A percentile compares a stretch with the other conserved stretches of the same genome.
These are phyloP conservation scores for Tephrocybe sp. DNA, from an alignment of 768 basidiomycete genomes.

Conservation along the genomic window DNA sequence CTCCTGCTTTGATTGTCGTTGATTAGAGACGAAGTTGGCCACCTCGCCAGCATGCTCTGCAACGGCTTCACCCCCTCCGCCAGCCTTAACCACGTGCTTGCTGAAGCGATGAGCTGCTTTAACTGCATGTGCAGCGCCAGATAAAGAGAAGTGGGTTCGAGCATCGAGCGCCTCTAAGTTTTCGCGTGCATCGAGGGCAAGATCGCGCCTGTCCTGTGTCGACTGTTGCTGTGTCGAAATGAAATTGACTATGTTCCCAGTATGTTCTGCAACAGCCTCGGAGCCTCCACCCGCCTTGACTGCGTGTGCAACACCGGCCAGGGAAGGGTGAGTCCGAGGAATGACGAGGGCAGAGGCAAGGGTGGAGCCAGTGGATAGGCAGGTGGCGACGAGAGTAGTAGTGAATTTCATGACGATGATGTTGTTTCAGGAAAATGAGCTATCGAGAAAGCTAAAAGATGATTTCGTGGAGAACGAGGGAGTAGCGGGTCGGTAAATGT, in stretches of 20 bases:
- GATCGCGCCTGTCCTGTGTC: not conserved
- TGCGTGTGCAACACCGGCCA: not conserved
- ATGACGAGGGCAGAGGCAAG: not conserved
- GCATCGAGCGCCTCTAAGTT: not conserved
- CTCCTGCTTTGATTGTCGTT: not conserved
- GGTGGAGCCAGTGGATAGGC: not conserved
- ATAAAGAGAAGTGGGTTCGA: not conserved
- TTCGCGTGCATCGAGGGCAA: not conserved
- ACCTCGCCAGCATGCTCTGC: not conserved
- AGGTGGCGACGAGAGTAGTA: not conserved
- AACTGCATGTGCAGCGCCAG: not conserved
- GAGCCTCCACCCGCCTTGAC: not conserved
- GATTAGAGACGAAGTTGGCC: not conserved
- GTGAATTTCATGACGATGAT: not conserved
- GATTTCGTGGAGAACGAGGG: not conserved
- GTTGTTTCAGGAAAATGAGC: no score
- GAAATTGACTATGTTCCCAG: not conserved
- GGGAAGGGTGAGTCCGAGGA: not conserved
- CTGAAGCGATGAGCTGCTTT: not conserved
- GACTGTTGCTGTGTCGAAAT: not conserved
- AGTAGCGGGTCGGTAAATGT: not conserved
- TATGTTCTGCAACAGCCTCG: not conserved
- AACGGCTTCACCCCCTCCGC: not conserved
- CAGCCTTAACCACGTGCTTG: not conserved
- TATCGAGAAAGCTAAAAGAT: no score